phyloP scores from a whole-genome alignment of 2,329 filamentous ascomycete species.

The Fusarium multiceps region DNA sequence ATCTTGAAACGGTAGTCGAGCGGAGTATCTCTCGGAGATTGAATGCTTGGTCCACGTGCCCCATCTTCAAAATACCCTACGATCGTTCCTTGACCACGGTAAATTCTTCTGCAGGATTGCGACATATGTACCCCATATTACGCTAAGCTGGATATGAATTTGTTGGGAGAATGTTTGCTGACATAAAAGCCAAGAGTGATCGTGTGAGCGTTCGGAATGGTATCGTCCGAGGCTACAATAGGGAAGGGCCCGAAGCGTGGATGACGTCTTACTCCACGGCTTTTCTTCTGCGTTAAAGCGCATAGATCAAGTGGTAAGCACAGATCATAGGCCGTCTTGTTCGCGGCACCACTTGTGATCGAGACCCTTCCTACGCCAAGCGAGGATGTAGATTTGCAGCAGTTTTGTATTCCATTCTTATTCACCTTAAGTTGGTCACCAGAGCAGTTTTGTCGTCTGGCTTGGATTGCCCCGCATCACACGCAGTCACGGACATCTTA shows the following conservation, averaged over 20 bases:
- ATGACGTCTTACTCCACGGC: background rate
- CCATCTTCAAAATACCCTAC: background rate
- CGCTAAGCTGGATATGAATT: background rate
- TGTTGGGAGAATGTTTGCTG: background rate
- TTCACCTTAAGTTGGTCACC: background rate
- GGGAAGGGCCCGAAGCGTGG: background rate
- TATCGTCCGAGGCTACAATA: background rate
- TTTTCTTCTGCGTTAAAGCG: no score
- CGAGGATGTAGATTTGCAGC: background rate
- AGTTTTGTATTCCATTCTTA: background rate
- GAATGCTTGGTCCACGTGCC: background rate
- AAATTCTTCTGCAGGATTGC: background rate
- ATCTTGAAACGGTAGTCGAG: conserved; percentile 28
- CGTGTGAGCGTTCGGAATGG: background rate
- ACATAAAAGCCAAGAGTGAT: background rate
- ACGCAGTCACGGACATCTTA: background rate
- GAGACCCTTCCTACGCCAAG: background rate
- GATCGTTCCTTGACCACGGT: background rate
- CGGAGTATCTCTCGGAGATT: conserved; percentile 40
- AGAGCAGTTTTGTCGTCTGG: background rate
- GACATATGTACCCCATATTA: background rate
- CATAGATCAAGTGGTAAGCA: no score
- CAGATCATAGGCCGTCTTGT: background rate
- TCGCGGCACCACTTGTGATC: background rate
- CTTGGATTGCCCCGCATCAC: background rate